These are phyloP conservation scores for Penicillium hordei DNA, from an alignment of 2,329 filamentous ascomycete species.

Conservation along the genomic window DNA sequence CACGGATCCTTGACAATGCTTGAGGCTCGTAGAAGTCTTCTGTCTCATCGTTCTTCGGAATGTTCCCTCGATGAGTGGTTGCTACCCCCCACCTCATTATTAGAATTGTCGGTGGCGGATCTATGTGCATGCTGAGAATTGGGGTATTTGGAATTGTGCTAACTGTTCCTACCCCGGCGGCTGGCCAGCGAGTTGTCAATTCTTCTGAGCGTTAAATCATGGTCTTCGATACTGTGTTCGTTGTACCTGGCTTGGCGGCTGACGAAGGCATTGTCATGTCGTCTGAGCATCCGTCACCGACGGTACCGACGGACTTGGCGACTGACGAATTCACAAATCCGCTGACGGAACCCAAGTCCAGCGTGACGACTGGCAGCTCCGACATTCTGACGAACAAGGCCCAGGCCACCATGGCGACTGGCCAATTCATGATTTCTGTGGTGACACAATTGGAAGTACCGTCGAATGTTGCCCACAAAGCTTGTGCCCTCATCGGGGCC, in stretches of 20 bases:
- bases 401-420: background rate
- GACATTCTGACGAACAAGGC: no score
- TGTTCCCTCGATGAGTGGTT: no score
- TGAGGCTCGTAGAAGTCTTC: background rate
- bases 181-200: background rate
- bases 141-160: background rate
- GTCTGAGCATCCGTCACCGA: background rate
- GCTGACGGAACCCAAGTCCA: background rate
- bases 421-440: no score
- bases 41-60: no score
- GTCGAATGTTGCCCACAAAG: background rate
- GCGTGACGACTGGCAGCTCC: background rate
- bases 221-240: background rate
- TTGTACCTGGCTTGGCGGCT: background rate
- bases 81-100: no score
- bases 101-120: background rate
- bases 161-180: background rate
- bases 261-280: no score
- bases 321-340: background rate
- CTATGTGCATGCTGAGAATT: background rate
- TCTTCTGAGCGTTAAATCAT: background rate
- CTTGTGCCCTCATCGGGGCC: background rate
- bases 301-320: background rate
- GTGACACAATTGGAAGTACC: background rate
- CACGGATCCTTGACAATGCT: background rate